phyloP scores from a whole-genome alignment of 1,284 basidiomycete species.

The Ganoderma boninense region DNA sequence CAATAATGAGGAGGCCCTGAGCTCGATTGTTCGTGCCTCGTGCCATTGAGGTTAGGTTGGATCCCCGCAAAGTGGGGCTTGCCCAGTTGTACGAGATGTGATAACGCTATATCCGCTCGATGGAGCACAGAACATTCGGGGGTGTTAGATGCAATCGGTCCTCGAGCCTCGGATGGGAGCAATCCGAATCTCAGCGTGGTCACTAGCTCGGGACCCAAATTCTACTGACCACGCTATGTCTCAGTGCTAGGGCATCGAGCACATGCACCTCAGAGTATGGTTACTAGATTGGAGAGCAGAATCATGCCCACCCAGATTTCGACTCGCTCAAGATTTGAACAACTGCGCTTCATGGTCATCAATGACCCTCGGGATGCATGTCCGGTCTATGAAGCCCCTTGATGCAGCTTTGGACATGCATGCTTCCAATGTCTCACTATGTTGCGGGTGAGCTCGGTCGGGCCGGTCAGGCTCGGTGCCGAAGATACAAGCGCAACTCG shows the following conservation, averaged over 20 bases:
- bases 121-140: neutral
- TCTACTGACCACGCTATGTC: too few relatives aligned
- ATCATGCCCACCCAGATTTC: neutral
- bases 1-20: neutral
- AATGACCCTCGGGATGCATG: neutral
- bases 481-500: neutral
- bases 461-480: neutral
- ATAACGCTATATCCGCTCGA: neutral
- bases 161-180: neutral
- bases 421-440: neutral
- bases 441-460: neutral
- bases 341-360: neutral
- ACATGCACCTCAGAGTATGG: too few relatives aligned
- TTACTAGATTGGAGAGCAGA: neutral
- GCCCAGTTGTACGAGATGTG: neutral
- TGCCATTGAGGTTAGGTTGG: neutral
- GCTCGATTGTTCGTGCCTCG: constrained; percentile 1
- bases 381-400: neutral
- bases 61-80: neutral
- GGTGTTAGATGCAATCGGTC: neutral
- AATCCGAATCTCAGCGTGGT: neutral
- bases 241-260: too few relatives aligned
- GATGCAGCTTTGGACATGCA: neutral
- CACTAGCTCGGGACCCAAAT: too few relatives aligned
- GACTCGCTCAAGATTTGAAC: neutral